A percentile compares a stretch with the other conserved stretches of the same genome.
Conservation (phyloP, 345 rosid species). For the Murraya paniculata region DNA sequence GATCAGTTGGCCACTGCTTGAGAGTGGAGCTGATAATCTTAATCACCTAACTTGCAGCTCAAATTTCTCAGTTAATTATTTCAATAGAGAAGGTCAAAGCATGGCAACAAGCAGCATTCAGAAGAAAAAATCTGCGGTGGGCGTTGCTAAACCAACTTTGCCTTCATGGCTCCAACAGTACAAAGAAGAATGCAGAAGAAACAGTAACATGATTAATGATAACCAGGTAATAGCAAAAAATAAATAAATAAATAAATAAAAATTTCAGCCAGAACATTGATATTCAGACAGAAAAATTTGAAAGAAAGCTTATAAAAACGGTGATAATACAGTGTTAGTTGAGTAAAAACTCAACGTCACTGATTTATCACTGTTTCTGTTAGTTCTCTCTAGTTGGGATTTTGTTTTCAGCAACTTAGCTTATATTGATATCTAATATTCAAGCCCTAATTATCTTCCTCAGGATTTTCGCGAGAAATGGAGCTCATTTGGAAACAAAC, state of each 20-base stretch:
- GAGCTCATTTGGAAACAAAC: conserved; percentile 21
- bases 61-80: conserved; percentile 28
- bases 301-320: no score
- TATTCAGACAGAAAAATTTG: no score
- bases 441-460: neutral
- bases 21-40: conserved; percentile 13
- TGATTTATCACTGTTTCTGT: no score
- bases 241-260: no score
- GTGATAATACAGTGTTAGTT: no score
- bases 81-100: conserved; percentile 33
- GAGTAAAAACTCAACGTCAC: no score
- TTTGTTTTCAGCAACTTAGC: no score
- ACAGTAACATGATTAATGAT: neutral
- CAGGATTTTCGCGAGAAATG: conserved; percentile 43
- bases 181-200: conserved; percentile 46
- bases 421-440: neutral
- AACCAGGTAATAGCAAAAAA: no score
- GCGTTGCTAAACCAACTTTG: conserved; percentile 38
- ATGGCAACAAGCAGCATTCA: conserved; percentile 11
- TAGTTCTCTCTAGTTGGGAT: no score
- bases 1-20: conserved; percentile 33
- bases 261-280: no score
- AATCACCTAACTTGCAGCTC: conserved; percentile 27
- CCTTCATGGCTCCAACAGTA: conserved; percentile 62
- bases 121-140: conserved; percentile 10